Conservation (phyloP, 1,284 basidiomycete genomes). For the Boletus holoroseus region DNA sequence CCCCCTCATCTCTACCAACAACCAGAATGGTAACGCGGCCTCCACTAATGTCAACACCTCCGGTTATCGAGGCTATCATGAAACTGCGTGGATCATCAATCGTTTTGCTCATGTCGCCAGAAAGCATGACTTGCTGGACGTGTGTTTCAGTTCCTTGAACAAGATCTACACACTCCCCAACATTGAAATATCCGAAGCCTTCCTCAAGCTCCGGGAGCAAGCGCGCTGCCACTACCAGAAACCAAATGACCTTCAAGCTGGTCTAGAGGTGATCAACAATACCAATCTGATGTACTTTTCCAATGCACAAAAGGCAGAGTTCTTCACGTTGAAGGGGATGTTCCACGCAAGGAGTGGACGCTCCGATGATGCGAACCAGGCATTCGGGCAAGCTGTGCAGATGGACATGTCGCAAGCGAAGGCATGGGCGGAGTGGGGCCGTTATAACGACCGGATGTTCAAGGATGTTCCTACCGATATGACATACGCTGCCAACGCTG, state of each 20-base stretch:
- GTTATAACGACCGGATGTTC: constrained; percentile 92
- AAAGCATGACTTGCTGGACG: constrained; percentile 94
- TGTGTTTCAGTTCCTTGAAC: constrained; percentile 91
- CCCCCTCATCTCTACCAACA: constrained; percentile 68
- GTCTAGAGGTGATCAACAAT: constrained; percentile 98
- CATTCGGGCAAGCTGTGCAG: constrained; percentile 94
- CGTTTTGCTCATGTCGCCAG: constrained; percentile 99
- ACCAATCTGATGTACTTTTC: constrained; percentile 99
- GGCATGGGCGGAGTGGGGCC: constrained; percentile 99
- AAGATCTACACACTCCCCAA: constrained; percentile 99
- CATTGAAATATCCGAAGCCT: constrained; percentile 99
- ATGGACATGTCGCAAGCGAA: constrained; percentile 94
- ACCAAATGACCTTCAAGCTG: constrained; percentile 87
- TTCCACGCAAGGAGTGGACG: constrained; percentile 89
- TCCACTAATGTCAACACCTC: constrained; percentile 72
- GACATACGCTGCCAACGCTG: constrained; percentile 80
- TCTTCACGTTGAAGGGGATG: constrained; percentile 99
- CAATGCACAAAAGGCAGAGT: constrained; percentile 92
- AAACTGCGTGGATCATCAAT: constrained; percentile 99
- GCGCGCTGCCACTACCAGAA: constrained; percentile 99
- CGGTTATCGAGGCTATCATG: constrained; percentile 98
- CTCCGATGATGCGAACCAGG: constrained; percentile 86
- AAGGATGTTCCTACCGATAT: constrained; percentile 76
- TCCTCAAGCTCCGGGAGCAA: constrained; percentile 97
- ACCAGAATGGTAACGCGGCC: constrained; percentile 44